Conservation (phyloP, 441 rosid species). For the Arabidopsis hybrid region DNA sequence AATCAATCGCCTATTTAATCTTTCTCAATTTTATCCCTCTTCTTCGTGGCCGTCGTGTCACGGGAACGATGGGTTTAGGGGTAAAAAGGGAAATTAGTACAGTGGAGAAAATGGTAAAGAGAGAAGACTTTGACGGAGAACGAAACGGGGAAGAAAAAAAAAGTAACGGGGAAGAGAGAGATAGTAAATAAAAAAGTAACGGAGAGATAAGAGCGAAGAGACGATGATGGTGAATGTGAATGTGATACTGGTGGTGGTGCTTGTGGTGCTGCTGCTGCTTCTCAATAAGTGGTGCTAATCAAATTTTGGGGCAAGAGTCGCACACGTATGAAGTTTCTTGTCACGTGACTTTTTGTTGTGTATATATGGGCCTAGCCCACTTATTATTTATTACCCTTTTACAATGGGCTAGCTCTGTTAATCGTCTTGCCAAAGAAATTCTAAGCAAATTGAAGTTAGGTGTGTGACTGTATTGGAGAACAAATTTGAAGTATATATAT, state of each 20-base stretch:
- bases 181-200: conserved; percentile 3
- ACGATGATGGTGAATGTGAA: neutral
- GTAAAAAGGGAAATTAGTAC: conserved; percentile 7
- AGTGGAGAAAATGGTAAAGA: conserved; percentile 21
- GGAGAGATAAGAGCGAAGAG: neutral
- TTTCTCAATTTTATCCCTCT: conserved; percentile 1
- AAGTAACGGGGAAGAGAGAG: conserved; percentile 20
- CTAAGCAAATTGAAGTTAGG: neutral
- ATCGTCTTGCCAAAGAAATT: neutral
- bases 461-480: no score
- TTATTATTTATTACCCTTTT: neutral
- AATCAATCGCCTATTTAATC: conserved; percentile 13
- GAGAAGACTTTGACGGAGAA: conserved; percentile 39
- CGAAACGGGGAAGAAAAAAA: conserved; percentile 16
- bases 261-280: neutral
- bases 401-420: conserved; percentile 1
- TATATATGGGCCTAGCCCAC: conserved; percentile 29
- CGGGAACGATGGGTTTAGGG: conserved; percentile 22
- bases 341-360: conserved; percentile 37
- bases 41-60: conserved; percentile 28
- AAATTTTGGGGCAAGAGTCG: conserved; percentile 26
- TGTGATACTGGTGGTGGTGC: neutral
- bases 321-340: conserved; percentile 34
- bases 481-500: no score
- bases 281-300: conserved; percentile 35